Base-by-base conservation (phyloP, 169 alveolate genomes). In the Babesia ovata region DNA sequence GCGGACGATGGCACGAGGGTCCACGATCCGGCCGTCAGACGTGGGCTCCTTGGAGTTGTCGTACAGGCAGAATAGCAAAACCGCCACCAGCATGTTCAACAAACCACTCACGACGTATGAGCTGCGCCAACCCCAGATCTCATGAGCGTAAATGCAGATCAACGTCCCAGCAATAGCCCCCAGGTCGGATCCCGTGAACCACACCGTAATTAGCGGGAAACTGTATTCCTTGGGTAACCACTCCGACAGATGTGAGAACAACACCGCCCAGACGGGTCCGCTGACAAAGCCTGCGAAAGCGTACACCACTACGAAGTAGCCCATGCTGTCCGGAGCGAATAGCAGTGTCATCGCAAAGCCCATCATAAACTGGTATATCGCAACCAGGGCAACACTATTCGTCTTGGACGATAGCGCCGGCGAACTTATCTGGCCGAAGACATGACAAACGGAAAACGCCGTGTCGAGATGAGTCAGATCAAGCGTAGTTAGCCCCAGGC, bases 191-290 rank as follows among this genome's bases (percentile, higher is more conserved):
- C 75, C 42, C 19, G 79, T 28, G 50, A 74, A 73, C 90, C 90
- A 83, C 24, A 83, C 19, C 14, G 86, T 73, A 6, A 83, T 50
- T 9, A 83, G 28, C 44, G 53, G 58, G 42, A 75, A 42, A 26
- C 81, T 63, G 65, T 74, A 53, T 26, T 83, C 67, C 36, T 56
- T 36, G 24, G 90, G 90, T n/a, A 83, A 60, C 90, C 90, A 83
- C 14, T 63, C 52, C 46, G 63, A 72, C 14, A 83, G 75, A 36
- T 83, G 79, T 7, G 63, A 44, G 46, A 71, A 74, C 42, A 83
- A 22, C 10, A 75, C 58, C 39, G 77, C 28, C 85, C 83, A 83
- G 24, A 45, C 24, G 17, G 75, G 67, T 11, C 71, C 78, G 33
- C 83, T 56, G 39, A 76, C 46, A 46, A 83, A 83, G 42, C 90